phyloP scores from a whole-genome alignment of 2,329 filamentous ascomycete species.

The Pseudofabraea citricarpa region DNA sequence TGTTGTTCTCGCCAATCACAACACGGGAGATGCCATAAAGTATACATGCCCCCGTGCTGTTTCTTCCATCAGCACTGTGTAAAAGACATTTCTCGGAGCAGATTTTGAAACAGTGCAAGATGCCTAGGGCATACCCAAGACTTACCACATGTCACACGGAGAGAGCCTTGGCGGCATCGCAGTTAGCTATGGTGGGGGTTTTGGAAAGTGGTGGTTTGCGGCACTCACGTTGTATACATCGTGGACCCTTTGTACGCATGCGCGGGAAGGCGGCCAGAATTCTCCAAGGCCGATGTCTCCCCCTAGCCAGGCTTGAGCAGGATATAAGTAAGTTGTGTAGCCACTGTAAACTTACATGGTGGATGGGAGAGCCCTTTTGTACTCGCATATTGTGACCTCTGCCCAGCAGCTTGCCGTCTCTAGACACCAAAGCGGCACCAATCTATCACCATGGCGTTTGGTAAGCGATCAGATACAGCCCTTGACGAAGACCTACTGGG shows the following conservation, averaged over 20 bases:
- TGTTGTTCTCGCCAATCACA: constrained; percentile 74
- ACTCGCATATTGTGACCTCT: constrained; percentile 72
- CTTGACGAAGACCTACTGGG: constrained; percentile 31
- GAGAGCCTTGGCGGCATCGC: constrained; percentile 52
- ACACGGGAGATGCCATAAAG: constrained; percentile 71
- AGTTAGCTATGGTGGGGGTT: too few species aligned
- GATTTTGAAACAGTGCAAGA: too few species aligned
- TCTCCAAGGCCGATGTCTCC: constrained; percentile 71
- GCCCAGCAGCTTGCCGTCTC: constrained; percentile 65
- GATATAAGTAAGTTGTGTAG: not conserved
- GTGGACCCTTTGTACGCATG: constrained; percentile 65
- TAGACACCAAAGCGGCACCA: constrained; percentile 56
- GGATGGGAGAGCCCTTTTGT: constrained; percentile 64
- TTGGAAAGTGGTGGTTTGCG: too few species aligned
- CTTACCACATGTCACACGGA: constrained; percentile 68
- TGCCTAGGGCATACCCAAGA: too few species aligned
- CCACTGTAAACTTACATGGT: constrained; percentile 53
- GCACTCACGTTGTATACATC: constrained; percentile 66
- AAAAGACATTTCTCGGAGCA: too few species aligned
- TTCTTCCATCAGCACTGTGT: too few species aligned
- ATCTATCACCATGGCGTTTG: too few species aligned
- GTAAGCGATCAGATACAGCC: not conserved
- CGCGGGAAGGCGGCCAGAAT: constrained; percentile 67
- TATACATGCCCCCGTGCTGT: constrained; percentile 64
- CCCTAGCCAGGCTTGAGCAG: constrained; percentile 43